A percentile compares a stretch with the other conserved stretches of the same genome.
Conservation (phyloP, 73 alveolate species). For the Tetrahymena malaccensis region DNA sequence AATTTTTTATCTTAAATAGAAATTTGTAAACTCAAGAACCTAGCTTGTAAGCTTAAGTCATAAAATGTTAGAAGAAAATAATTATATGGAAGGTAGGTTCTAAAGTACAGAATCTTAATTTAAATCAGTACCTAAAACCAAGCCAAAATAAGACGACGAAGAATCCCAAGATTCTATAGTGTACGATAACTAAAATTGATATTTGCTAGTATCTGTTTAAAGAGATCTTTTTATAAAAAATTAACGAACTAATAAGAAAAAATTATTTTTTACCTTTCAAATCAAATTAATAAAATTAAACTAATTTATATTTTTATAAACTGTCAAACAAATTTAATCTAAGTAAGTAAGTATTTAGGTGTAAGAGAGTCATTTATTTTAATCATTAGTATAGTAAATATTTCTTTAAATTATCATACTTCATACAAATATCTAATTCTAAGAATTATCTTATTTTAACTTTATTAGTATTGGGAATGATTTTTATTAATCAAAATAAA, state of each 20-base stretch:
- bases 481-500: no score
- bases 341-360: no score
- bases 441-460: no score
- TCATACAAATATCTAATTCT: no score
- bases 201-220: not conserved
- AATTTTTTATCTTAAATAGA: not conserved
- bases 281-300: not conserved
- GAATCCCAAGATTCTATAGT: not conserved
- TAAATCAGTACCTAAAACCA: not conserved
- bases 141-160: not conserved
- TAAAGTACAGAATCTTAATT: constrained; percentile 2
- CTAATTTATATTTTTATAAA: no score
- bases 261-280: not conserved
- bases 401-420: no score
- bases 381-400: no score
- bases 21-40: constrained; percentile 12
- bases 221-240: not conserved
- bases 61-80: constrained; percentile 27
- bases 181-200: not conserved
- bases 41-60: constrained; percentile 1
- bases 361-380: not conserved
- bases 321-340: not conserved
- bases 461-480: not conserved
- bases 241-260: not conserved
- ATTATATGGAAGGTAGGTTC: constrained; percentile 26